phyloP scores from a whole-genome alignment of 2,329 filamentous ascomycete species.

The Corynespora cassiicola region DNA sequence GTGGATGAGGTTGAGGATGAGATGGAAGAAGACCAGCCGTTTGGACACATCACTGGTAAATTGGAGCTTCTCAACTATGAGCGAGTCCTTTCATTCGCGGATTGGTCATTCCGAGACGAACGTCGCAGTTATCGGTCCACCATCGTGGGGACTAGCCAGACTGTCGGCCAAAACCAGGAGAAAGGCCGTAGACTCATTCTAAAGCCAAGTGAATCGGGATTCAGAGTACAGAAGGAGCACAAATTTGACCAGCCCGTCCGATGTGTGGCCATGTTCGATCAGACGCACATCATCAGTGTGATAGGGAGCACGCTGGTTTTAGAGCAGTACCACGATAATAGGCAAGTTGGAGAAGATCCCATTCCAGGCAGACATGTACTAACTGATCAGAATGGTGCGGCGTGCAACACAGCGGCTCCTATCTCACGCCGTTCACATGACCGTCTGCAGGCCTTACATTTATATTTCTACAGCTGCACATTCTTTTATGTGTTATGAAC shows the following conservation, averaged over 20 bases:
- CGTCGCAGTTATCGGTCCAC: conserved; percentile 67
- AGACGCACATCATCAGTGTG: conserved; percentile 29
- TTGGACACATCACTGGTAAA: too few relatives aligned
- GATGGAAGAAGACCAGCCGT: conserved; percentile 54
- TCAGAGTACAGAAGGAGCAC: conserved; percentile 61
- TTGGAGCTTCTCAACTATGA: too few relatives aligned
- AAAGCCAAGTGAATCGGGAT: conserved; percentile 32
- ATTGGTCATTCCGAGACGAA: conserved; percentile 68
- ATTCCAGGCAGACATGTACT: too few relatives aligned
- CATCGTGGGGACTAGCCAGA: conserved; percentile 60
- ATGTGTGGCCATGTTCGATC: conserved; percentile 35
- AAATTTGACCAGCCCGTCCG: conserved; percentile 39
- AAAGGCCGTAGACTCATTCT: conserved; percentile 38
- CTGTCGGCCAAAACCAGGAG: conserved; percentile 20
- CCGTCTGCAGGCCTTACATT: conserved; percentile 53
- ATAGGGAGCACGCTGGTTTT: conserved; percentile 33
- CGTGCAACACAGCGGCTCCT: conserved; percentile 50
- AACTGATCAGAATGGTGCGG: conserved; percentile 53
- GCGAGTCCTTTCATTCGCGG: conserved; percentile 65
- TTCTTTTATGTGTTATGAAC: conserved; percentile 58
- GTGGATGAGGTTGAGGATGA: conserved; percentile 26
- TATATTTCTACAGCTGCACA: conserved; percentile 62
- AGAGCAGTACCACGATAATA: conserved; percentile 38
- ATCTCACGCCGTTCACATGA: conserved; percentile 59
- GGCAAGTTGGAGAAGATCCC: too few relatives aligned